Base-by-base conservation (phyloP, 2,329 filamentous ascomycete genomes). In the Colletotrichum tanaceti region DNA sequence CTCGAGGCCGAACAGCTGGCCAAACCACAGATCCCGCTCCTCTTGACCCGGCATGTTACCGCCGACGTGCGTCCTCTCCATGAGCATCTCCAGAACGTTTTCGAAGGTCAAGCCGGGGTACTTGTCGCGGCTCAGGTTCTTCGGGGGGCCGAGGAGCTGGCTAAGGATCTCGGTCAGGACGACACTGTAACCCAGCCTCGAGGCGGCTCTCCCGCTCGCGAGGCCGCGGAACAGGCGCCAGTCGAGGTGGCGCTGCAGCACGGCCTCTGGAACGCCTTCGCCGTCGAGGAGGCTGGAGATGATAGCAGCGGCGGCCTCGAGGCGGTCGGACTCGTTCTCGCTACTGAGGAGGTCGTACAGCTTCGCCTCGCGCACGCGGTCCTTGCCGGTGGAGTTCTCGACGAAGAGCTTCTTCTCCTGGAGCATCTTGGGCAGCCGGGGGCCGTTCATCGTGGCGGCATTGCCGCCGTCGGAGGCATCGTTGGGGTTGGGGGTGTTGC, bases 191-290 rank as follows among this genome's bases (percentile, higher is more conserved):
- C 96, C 96, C 58, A 96, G 82, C 32, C 96, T 87, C 20, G 95
- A 93, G 14, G 93, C 93, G 81, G 97, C 97, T 65, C 93, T 90
- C 63, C 93, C 91, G 77, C 94, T 98, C 70, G 94, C 94, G 20
- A 98, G 88, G 47, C 96, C 96, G 63, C 93, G 89, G 77, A 98
- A 93, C 44, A 99, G 84, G 32, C 91, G 86, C 75, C 87, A 87
- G 71, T 89, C 86, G 38, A 91, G 80, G 73, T 91, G 89, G 67
- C 87, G 81, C 72, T 84, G 78, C 16, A 91, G 80, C 2, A 87
- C 84, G 1, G 80, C 73, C 75, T 90, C 87, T 3, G 83, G 71
- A 4, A 85, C 85, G 39, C 81, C 80, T 22, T 86, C 79, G 50
- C 80, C 81, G 46, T 78, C 83, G 1, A 90, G 75, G 1, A 91